Conservation (phyloP, 1,284 basidiomycete species). For the Paramarasmius palmivorus region DNA sequence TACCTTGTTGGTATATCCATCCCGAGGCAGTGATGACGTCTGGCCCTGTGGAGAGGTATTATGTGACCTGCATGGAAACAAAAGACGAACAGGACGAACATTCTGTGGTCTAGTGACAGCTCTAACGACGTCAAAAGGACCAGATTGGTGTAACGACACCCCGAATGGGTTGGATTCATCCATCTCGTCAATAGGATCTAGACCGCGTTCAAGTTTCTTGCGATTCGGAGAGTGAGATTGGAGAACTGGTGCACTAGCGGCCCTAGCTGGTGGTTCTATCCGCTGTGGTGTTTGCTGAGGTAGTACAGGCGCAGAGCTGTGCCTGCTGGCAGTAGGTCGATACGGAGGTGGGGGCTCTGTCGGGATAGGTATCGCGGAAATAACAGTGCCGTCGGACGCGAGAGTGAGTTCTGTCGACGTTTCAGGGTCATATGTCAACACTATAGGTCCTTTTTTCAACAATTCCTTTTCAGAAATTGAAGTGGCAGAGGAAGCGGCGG, state of each 20-base stretch:
- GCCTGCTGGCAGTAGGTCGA: background rate
- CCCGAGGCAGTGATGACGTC: too few species aligned
- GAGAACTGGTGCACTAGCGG: background rate
- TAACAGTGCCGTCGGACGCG: background rate
- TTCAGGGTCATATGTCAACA: constrained; percentile 1
- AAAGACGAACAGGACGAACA: background rate
- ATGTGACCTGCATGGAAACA: background rate
- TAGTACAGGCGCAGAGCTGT: background rate
- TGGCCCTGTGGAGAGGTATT: too few species aligned
- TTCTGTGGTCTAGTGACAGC: background rate
- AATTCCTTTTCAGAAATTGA: background rate
- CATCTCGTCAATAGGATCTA: constrained; percentile 2
- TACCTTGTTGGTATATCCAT: too few species aligned
- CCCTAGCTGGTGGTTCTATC: background rate
- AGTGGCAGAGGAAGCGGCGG: background rate
- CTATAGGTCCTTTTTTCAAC: background rate
- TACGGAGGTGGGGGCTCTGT: background rate
- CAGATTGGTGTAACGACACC: background rate
- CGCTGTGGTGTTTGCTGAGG: background rate
- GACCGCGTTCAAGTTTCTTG: background rate
- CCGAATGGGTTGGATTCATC: constrained; percentile 1
- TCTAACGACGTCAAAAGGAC: background rate
- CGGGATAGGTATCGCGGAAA: background rate
- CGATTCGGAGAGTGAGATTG: background rate
- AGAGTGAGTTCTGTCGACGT: background rate